Conservation (phyloP, 495 filamentous ascomycete genomes). For the Aspergillus campestris region DNA sequence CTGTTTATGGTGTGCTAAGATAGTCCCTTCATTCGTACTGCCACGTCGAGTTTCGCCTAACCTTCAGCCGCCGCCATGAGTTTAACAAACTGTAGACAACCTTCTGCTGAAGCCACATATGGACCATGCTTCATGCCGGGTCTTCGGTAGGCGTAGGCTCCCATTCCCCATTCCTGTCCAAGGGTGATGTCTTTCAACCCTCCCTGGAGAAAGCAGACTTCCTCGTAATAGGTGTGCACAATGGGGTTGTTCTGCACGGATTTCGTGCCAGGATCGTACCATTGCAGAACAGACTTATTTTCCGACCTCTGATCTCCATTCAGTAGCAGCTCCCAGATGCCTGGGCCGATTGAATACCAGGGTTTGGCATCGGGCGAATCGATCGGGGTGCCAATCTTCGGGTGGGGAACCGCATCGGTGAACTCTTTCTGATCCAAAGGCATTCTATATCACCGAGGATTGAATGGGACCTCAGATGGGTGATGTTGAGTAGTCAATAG, state of each 20-base stretch:
- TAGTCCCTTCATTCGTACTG: no score
- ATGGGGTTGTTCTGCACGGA: slow-evolving; percentile 8
- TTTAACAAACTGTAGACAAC: not conserved
- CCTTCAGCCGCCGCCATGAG: no score
- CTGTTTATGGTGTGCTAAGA: no score
- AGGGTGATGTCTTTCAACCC: slow-evolving; percentile 17
- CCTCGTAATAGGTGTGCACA: slow-evolving; percentile 18
- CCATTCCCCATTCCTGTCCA: slow-evolving; percentile 13
- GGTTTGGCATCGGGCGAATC: slow-evolving; percentile 3
- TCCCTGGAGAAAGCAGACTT: slow-evolving; percentile 20
- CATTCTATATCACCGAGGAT: no score
- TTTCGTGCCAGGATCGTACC: slow-evolving; percentile 15
- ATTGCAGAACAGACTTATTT: slow-evolving; percentile 17
- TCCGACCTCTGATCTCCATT: slow-evolving; percentile 11
- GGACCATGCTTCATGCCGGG: not conserved
- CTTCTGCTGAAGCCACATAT: no score
- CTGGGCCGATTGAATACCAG: slow-evolving; percentile 15
- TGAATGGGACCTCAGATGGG: no score
- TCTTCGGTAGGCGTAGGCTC: slow-evolving; percentile 11
- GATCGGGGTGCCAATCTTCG: no score
- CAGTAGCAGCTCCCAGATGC: slow-evolving; percentile 19
- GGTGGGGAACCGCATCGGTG: no score
- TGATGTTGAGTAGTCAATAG: no score
- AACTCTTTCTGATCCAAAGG: no score
- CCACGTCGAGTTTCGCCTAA: no score